Evolutionary conservation across 257 asterid genomes (phyloP), one percentile per base, ranked within the genome.

Genomic region (Salvia splendens): DNA sequence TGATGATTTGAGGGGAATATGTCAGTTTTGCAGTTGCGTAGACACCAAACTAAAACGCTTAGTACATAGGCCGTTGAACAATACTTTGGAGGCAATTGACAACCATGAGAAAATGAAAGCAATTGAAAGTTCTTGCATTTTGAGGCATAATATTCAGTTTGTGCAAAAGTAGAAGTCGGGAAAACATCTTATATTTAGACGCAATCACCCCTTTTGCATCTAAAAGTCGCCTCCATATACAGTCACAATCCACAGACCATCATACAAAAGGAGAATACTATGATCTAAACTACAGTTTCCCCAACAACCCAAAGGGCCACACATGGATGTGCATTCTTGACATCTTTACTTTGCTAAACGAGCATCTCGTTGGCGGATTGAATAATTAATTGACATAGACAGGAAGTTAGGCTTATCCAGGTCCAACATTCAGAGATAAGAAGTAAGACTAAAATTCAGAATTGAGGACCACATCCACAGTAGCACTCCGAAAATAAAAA

Each of bases 281-380:
- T 32, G 53, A 30, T 11, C 41, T 15, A 52, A 53, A 11, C 51
- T 11, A 55, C 5, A 16, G 9, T 12, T 49, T 35, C 16, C 40
- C 12, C 6, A 36, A 33, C 38, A 33, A 14, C 55, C 15, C 4
- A 49, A 16, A 38, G 53, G 28, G 51, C 17, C 59, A 48, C 69
- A 33, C 32, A 16, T 8, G 14, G 24, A 70, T 11, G 35, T 41
- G 38, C 30, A n/a, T 6, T 35, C 17, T 46, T 49, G 45, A 41
- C 43, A 61, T n/a, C 56, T 49, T 45, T 61, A 52, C 38, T 49
- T 32, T 51, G 54, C 42, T 9, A 60, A 42, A 17, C 51, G 35
- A 38, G 62, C 28, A 51, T 17, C 24, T 30, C 42, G 7, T 20
- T 48, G 38, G 35, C 24, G 16, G 15, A 30, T 28, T 35, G 60